A percentile compares a stretch with the other conserved stretches of the same genome.
phyloP scores from a whole-genome alignment of 2,329 filamentous ascomycete species.

The Cladophialophora bantiana region DNA sequence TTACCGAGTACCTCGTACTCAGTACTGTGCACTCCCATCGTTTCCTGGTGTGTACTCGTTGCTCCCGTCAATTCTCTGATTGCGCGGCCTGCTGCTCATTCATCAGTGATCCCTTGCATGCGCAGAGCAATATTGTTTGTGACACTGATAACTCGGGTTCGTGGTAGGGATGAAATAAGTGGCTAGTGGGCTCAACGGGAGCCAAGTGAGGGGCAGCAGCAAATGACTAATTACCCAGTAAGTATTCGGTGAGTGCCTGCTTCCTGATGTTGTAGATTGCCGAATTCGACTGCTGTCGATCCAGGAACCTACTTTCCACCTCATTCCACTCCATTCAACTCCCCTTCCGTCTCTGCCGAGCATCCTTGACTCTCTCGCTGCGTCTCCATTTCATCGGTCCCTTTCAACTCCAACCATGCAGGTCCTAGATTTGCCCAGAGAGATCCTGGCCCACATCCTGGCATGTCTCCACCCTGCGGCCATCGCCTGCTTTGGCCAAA shows the following conservation, averaged over 20 bases:
- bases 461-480: constrained; percentile 28
- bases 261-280: not conserved
- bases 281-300: not conserved
- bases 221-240: not conserved
- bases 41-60: too few relatives aligned
- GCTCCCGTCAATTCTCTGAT: not conserved
- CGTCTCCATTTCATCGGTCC: not conserved
- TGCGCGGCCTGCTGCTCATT: too few relatives aligned
- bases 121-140: not conserved
- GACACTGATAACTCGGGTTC: not conserved
- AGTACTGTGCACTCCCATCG: not conserved
- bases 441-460: constrained; percentile 37
- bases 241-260: not conserved
- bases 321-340: not conserved
- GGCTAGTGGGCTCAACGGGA: not conserved
- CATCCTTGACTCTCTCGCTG: not conserved
- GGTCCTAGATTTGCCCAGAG: constrained; percentile 34
- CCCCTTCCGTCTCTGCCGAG: not conserved
- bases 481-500: constrained; percentile 31
- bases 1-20: not conserved
- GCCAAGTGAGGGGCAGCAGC: constrained; percentile 2
- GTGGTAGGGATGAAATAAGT: not conserved
- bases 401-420: not conserved
- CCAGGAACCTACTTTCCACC: not conserved
- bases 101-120: not conserved